Evolutionary conservation across 2,329 filamentous ascomycete species (phyloP).

Genomic region (Chaetomiaceae sp.): DNA sequence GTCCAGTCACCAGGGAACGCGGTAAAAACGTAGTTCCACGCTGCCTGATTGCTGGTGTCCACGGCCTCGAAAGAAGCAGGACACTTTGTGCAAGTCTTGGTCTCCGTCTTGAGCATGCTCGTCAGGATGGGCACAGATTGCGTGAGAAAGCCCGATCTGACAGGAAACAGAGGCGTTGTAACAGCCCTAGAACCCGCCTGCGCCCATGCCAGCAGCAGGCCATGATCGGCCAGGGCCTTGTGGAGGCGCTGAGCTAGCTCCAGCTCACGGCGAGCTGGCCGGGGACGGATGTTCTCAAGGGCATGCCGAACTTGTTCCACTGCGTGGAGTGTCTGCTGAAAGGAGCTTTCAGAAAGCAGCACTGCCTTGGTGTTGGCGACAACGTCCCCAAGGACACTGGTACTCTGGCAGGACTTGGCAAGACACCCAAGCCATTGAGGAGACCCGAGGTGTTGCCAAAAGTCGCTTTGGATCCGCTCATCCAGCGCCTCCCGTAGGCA

Average conservation of each 20-base stretch:
- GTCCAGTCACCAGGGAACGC: conserved; percentile 7
- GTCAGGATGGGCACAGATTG: conserved; percentile 10
- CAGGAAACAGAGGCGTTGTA: background rate
- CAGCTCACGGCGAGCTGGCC: background rate
- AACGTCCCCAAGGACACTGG: background rate
- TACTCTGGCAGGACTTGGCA: background rate
- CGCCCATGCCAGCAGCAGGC: background rate
- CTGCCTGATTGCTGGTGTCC: background rate
- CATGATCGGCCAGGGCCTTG: background rate
- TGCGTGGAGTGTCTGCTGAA: background rate
- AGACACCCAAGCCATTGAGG: conserved; percentile 1
- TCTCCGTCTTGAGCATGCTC: background rate
- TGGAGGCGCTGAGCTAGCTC: conserved; percentile 6
- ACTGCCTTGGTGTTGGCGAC: background rate
- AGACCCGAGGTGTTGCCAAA: background rate
- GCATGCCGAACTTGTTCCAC: background rate
- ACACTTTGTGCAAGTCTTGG: background rate
- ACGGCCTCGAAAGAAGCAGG: background rate
- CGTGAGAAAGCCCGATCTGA: conserved; percentile 10
- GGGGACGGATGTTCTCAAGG: background rate
- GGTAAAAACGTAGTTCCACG: conserved; percentile 1
- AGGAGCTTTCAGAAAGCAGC: background rate
- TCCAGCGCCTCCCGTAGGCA: background rate
- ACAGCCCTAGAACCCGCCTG: background rate
- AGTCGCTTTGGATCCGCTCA: background rate